Percentiles rank a stretch among this genome's conserved stretches.
Conservation (phyloP, 441 rosid species). For the Pelargonium cotyledonis region DNA sequence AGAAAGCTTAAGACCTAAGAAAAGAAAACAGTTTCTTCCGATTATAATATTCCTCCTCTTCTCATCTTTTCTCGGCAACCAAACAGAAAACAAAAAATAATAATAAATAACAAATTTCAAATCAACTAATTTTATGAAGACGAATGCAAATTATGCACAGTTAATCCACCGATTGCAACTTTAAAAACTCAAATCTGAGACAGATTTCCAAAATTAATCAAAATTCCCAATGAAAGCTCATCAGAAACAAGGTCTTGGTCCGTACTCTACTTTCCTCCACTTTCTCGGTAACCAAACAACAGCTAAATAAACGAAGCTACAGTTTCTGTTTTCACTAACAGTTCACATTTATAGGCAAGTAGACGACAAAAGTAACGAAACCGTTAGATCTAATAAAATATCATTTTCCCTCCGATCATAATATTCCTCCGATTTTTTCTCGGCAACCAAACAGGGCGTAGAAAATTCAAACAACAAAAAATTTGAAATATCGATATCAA, state of each 20-base stretch:
- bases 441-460: too few relatives aligned
- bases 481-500: too few relatives aligned
- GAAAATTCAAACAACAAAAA: too few relatives aligned
- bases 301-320: background rate
- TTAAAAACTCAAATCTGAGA: too few relatives aligned
- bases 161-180: background rate
- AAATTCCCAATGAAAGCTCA: background rate
- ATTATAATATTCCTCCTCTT: background rate
- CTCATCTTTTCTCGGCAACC: slow-evolving; percentile 16
- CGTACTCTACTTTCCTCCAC: background rate
- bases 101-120: background rate
- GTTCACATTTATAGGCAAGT: too few relatives aligned
- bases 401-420: too few relatives aligned
- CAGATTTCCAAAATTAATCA: background rate
- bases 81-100: slow-evolving; percentile 12
- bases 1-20: slow-evolving; percentile 7
- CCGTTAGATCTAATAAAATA: too few relatives aligned
- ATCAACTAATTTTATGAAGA: background rate
- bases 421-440: too few relatives aligned
- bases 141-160: background rate
- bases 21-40: background rate
- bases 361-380: too few relatives aligned
- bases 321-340: too few relatives aligned
- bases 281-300: background rate
- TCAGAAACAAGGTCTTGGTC: background rate